Evolutionary conservation across 2,329 filamentous ascomycete genomes (phyloP), one percentile per base, ranked within the genome.

Genomic region (Metarhizium guizhouense): DNA sequence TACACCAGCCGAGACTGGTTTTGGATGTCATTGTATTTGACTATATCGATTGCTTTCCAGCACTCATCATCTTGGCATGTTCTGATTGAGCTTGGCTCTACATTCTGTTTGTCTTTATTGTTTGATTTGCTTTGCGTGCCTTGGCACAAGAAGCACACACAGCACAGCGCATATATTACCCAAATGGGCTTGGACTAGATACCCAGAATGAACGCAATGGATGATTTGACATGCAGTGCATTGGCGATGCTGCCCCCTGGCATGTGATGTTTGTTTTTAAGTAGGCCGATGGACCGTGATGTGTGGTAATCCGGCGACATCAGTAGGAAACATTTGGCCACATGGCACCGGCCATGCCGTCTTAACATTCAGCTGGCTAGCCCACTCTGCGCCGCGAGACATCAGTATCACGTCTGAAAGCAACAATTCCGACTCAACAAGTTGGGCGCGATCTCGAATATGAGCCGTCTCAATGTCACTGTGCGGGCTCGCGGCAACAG

Each of bases 181-280:
- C 51, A 6, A 30, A 32, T 43, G 16, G 25, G 42, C 36, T 56
- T 56, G 43, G 50, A 56, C 38, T 47, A 56, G 50, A 56, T 53
- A 51, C 51, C 51, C 51, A 56, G 54, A 53, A 53, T 56, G 51
- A 47, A 34, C 43, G 45, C 45, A 20, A 45, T 45, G 6, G 6
- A 48, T 47, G 43, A 25, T 25, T 18, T 25, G 18, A 47, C 7
- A n/a, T 20, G 43, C 10, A 25, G 16, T 47, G 14, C n/a, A 6
- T 42, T 42, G 32, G 1, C 32, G 7, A 42, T 42, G 40, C n/a
- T 42, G 40, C 16, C 40, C 32, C 3, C 8, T 42, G 40, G 2
- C 40, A 42, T 16, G 40, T 42, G 6, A 6, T 42, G 40, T 16
- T 25, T 25, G 3, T 25, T 25, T 25, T 4, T 25, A 25, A 25